Evolutionary conservation across 352 stramenopile genomes (phyloP), one percentile per base, ranked within the genome.

Genomic region (Globisporangium radiosum): DNA sequence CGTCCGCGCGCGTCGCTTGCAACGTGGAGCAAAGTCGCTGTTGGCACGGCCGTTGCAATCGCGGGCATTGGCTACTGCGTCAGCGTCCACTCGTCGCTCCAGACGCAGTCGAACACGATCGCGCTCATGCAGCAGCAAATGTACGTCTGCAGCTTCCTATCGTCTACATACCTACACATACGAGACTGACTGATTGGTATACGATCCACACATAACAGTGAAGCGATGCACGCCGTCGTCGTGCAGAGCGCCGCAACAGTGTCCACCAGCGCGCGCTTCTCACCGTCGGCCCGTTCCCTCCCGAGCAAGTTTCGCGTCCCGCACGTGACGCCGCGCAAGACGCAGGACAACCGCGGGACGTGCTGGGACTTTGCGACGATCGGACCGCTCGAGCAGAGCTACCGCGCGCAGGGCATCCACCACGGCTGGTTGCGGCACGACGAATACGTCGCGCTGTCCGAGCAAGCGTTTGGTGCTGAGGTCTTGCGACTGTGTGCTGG

Each of bases 351-450:
- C 47, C 76, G 76, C 17, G 78, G 78, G 38, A 88, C 78, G 42
- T 87, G 78, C 69, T 88, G 78, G 78, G 78, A 88, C 55, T 88
- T 86, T 59, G 78, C 73, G 3, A 83, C 72, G 4, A 74, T 88
- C 25, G 76, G 54, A 0, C 74, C 85, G n/a, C 51, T 88, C n/a
- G 78, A 88, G 62, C 76, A 87, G 56, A 78, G 68, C 60, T 88
- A 88, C 64, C 74, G 78, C 37, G 68, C 76, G 52, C 78, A 88
- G 49, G 78, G 78, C 25, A 66, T 87, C 48, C 66, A 54, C 25
- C 55, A 75, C 11, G 76, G 78, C 7, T 88, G 78, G 78, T 60
- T 88, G 33, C 43, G 71, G 48, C 56, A 68, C 36, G 69, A 85
- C 49, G 70, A 83, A 60, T 88, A 75, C 64, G 64, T 88, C 38